Conservation (phyloP, 2,329 filamentous ascomycete genomes). For the Cladosporium sp. region DNA sequence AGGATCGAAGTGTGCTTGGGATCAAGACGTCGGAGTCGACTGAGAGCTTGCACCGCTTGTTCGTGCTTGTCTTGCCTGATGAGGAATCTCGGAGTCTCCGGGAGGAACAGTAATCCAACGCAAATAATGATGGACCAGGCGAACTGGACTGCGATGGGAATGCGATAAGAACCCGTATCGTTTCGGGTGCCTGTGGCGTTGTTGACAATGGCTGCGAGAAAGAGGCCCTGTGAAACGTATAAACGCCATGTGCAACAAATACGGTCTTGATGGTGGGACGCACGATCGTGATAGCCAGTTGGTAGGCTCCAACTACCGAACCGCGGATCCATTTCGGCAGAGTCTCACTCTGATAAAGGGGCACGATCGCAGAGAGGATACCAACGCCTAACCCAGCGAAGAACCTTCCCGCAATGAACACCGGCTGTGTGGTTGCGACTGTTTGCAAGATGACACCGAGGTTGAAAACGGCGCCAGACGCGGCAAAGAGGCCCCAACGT, state of each 20-base stretch:
- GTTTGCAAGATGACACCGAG: conserved; percentile 71
- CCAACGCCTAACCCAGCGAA: conserved; percentile 70
- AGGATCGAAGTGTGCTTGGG: conserved; percentile 54
- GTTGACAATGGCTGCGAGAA: conserved; percentile 65
- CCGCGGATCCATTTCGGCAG: conserved; percentile 76
- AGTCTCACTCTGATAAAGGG: conserved; percentile 53
- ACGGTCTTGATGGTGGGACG: too few species aligned
- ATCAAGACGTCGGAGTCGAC: conserved; percentile 68
- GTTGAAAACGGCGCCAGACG: conserved; percentile 59
- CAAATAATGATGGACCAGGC: conserved; percentile 73
- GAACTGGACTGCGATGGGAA: conserved; percentile 70
- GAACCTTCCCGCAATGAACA: conserved; percentile 52
- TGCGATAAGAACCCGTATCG: conserved; percentile 24
- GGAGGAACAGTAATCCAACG: conserved; percentile 65
- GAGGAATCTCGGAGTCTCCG: conserved; percentile 77
- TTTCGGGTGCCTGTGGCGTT: conserved; percentile 52
- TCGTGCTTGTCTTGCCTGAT: conserved; percentile 68
- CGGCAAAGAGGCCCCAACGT: conserved; percentile 63
- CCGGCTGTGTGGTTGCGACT: conserved; percentile 53
- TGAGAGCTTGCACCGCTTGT: conserved; percentile 58
- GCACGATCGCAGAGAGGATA: conserved; percentile 49
- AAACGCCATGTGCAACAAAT: too few species aligned
- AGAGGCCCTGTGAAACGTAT: too few species aligned
- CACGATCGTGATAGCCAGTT: conserved; percentile 54
- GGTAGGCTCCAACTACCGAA: conserved; percentile 68